Evolutionary conservation across 305 asterid species (phyloP).

Genomic region (Andrographis paniculata): DNA sequence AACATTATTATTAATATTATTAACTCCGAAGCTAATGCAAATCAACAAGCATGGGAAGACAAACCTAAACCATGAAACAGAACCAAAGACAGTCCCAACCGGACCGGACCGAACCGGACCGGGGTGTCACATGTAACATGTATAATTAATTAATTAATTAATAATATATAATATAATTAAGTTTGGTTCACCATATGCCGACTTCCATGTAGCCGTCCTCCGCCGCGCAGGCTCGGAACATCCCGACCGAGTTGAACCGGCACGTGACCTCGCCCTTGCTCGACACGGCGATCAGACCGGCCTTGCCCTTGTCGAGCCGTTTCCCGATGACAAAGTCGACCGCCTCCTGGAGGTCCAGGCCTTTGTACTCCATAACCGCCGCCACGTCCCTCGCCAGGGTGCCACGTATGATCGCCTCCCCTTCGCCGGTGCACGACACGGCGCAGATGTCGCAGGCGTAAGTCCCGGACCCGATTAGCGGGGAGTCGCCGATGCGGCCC

Average conservation of each 20-base stretch:
- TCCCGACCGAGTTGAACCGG: conserved; percentile 71
- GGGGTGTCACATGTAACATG: too few species aligned
- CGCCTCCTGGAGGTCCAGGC: conserved; percentile 62
- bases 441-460: conserved; percentile 68
- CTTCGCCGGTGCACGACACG: conserved; percentile 96
- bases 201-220: conserved; percentile 89
- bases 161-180: too few species aligned
- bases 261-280: conserved; percentile 69
- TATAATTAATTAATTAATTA: too few species aligned
- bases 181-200: conserved; percentile 47
- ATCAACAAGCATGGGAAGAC: too few species aligned
- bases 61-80: too few species aligned
- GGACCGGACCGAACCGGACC: too few species aligned
- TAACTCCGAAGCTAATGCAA: too few species aligned
- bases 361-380: conserved; percentile 88
- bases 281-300: conserved; percentile 90
- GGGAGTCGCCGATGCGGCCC: conserved; percentile 91
- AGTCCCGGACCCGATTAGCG: conserved; percentile 85
- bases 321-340: conserved; percentile 61
- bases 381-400: conserved; percentile 97
- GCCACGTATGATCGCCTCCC: conserved; percentile 91
- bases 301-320: conserved; percentile 62
- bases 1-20: too few species aligned
- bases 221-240: conserved; percentile 87
- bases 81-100: too few species aligned